Evolutionary conservation across 768 basidiomycete species (phyloP).

Genomic region (Mycena sanguinolenta): DNA sequence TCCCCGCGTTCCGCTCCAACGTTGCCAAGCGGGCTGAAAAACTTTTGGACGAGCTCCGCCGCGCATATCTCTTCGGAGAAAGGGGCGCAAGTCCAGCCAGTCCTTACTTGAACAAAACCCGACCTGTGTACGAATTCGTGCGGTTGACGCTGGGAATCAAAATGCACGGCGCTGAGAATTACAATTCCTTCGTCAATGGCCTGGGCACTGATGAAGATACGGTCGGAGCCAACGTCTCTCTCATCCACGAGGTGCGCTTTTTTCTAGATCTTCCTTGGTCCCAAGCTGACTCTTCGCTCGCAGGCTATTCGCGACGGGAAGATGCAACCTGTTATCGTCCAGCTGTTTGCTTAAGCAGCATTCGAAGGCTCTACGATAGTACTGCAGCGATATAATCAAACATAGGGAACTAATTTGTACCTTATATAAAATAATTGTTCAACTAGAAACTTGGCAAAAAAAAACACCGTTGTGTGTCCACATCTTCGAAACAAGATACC

Average conservation of each 20-base stretch:
- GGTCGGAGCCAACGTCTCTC: conserved; percentile 76
- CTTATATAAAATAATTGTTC: neutral
- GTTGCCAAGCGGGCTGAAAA: conserved; percentile 63
- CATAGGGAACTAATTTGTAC: neutral
- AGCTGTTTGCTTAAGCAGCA: conserved; percentile 50
- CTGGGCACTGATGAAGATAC: conserved; percentile 77
- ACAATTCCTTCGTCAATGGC: conserved; percentile 69
- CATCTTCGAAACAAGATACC: no score
- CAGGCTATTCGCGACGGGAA: conserved; percentile 69
- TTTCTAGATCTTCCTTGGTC: conserved; percentile 28
- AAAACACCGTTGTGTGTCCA: no score
- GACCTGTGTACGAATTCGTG: conserved; percentile 83
- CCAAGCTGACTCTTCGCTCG: neutral
- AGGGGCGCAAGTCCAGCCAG: conserved; percentile 79
- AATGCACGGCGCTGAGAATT: conserved; percentile 87
- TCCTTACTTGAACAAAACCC: conserved; percentile 74
- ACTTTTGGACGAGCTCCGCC: conserved; percentile 63
- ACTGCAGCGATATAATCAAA: neutral
- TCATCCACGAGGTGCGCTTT: conserved; percentile 80
- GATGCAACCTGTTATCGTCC: conserved; percentile 59
- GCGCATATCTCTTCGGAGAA: conserved; percentile 69
- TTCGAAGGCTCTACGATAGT: neutral
- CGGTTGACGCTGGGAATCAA: conserved; percentile 77
- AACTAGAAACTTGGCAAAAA: no score
- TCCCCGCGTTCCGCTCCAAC: conserved; percentile 67